Percentiles rank a stretch among this genome's conserved stretches.
These are phyloP conservation scores for Vicia sativa DNA, from an alignment of 306 rosid genomes.

Conservation along the genomic window DNA sequence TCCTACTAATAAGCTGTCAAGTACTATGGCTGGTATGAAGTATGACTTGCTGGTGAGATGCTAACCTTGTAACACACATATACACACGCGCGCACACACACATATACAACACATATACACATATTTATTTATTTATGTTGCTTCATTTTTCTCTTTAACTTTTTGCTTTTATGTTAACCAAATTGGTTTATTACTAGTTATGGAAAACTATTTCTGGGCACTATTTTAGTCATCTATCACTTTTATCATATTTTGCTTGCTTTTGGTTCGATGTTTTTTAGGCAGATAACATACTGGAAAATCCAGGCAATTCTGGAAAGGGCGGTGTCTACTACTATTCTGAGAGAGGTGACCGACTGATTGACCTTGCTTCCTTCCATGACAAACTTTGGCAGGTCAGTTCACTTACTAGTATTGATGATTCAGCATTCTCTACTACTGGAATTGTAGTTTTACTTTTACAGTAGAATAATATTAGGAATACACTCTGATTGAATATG, in stretches of 20 bases:
- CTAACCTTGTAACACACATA: constrained; percentile 19
- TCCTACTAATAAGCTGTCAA: constrained; percentile 58
- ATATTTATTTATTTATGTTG: background rate
- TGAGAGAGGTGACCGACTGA: constrained; percentile 93
- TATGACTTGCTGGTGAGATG: constrained; percentile 71
- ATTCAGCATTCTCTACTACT: constrained; percentile 19
- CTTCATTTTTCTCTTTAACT: background rate
- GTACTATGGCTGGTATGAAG: constrained; percentile 66
- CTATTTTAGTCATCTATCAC: constrained; percentile 24
- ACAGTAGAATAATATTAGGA: background rate
- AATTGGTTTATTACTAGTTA: constrained; percentile 2
- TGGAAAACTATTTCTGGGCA: constrained; percentile 13
- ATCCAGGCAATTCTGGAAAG: constrained; percentile 77
- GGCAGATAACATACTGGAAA: constrained; percentile 77
- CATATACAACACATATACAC: too few species aligned
- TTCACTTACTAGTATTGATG: constrained; percentile 31
- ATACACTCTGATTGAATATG: too few species aligned
- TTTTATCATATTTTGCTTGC: constrained; percentile 15
- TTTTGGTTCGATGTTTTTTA: constrained; percentile 39
- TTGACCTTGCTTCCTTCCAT: constrained; percentile 80
- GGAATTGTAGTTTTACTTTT: constrained; percentile 17
- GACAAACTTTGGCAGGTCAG: constrained; percentile 96
- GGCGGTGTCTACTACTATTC: constrained; percentile 90
- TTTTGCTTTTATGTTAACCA: background rate
- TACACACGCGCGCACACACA: too few species aligned